phyloP scores from a whole-genome alignment of 306 rosid species.

The Canavalia gladiata region DNA sequence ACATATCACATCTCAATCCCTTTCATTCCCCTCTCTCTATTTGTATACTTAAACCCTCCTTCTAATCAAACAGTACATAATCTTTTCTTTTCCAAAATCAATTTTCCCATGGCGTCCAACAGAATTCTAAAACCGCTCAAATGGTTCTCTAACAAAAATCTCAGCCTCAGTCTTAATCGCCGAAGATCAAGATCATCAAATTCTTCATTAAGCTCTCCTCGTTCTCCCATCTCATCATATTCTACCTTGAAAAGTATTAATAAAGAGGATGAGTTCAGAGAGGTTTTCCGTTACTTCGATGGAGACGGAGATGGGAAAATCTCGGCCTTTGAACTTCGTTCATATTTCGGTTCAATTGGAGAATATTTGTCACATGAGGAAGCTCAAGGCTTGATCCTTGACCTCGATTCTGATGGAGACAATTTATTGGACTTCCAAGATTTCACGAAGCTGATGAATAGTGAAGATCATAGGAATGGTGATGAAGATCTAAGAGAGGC shows the following conservation, averaged over 20 bases:
- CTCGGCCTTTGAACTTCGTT: slow-evolving; percentile 66
- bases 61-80: not conserved
- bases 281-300: slow-evolving; percentile 68
- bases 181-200: slow-evolving; percentile 50
- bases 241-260: not conserved
- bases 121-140: slow-evolving; percentile 54
- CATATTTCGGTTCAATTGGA: slow-evolving; percentile 73
- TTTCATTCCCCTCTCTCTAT: not conserved
- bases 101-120: slow-evolving; percentile 51
- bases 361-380: slow-evolving; percentile 72
- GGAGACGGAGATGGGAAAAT: slow-evolving; percentile 72
- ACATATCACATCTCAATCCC: not conserved
- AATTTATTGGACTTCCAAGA: slow-evolving; percentile 59
- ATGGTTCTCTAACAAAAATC: slow-evolving; percentile 69
- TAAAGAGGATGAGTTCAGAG: slow-evolving; percentile 55
- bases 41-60: not conserved
- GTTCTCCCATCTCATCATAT: slow-evolving; percentile 39
- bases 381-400: slow-evolving; percentile 62
- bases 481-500: slow-evolving; percentile 60
- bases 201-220: slow-evolving; percentile 47
- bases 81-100: not conserved
- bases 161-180: slow-evolving; percentile 52
- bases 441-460: slow-evolving; percentile 66
- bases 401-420: slow-evolving; percentile 72
- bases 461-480: not conserved